A percentile compares a stretch with the other conserved stretches of the same genome.
Conservation (phyloP, 1,284 basidiomycete genomes). For the Apiotrichum gamsii region DNA sequence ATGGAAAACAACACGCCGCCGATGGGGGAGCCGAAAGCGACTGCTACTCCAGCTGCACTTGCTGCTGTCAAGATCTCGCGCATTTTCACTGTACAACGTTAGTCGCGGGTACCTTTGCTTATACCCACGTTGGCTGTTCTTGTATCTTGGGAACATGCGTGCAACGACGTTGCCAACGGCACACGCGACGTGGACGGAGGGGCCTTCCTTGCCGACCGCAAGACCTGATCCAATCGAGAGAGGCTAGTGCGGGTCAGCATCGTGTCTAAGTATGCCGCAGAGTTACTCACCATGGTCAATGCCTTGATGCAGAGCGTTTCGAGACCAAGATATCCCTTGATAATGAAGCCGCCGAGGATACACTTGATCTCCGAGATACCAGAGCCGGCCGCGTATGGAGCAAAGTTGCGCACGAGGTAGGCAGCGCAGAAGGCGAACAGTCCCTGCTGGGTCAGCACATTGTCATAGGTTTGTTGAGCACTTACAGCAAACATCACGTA, state of each 20-base stretch:
- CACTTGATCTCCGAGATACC: slow-evolving; percentile 99
- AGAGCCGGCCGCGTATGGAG: slow-evolving; percentile 93
- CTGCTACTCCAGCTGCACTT: slow-evolving; percentile 94
- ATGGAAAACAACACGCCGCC: slow-evolving; percentile 88
- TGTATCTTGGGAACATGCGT: slow-evolving; percentile 71
- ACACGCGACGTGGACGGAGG: slow-evolving; percentile 94
- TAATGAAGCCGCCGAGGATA: slow-evolving; percentile 92
- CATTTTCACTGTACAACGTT: slow-evolving; percentile 71
- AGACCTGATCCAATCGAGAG: slow-evolving; percentile 95
- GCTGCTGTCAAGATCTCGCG: slow-evolving; percentile 90
- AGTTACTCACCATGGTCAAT: slow-evolving; percentile 66
- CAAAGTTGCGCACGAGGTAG: slow-evolving; percentile 79
- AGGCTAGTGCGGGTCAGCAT: slow-evolving; percentile 60
- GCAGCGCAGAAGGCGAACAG: slow-evolving; percentile 76
- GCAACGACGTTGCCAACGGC: slow-evolving; percentile 86
- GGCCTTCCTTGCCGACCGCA: slow-evolving; percentile 97
- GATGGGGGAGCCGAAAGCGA: slow-evolving; percentile 95
- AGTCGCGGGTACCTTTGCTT: background rate
- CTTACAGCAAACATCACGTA: slow-evolving; percentile 85
- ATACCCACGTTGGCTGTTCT: slow-evolving; percentile 72
- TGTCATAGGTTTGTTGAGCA: slow-evolving; percentile 17
- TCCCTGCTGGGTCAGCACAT: slow-evolving; percentile 50
- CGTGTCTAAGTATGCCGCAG: background rate
- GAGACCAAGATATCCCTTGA: slow-evolving; percentile 87
- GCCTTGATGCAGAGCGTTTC: slow-evolving; percentile 88